phyloP scores from a whole-genome alignment of 2,329 filamentous ascomycete genomes.

The Fusarium clavum region DNA sequence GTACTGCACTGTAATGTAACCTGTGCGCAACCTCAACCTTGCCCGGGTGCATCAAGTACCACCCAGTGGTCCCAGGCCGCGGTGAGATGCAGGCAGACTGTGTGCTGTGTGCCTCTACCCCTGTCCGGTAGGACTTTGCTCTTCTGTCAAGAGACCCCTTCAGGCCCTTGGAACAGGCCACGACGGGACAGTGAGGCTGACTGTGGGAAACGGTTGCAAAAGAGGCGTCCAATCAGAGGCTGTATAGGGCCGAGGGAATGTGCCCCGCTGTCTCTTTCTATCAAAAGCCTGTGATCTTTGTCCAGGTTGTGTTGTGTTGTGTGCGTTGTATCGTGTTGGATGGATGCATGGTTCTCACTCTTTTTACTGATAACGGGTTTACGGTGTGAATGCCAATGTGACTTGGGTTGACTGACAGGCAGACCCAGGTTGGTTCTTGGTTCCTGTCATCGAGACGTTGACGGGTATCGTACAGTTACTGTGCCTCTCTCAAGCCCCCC shows the following conservation, averaged over 20 bases:
- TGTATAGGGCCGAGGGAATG: slow-evolving; percentile 25
- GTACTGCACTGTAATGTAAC: slow-evolving; percentile 9
- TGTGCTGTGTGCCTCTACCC: slow-evolving; percentile 21
- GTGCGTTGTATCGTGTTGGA: slow-evolving; percentile 15
- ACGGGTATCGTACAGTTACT: slow-evolving; percentile 25
- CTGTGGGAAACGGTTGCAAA: slow-evolving; percentile 36
- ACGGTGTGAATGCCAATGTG: slow-evolving; percentile 23
- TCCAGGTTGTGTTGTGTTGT: not conserved
- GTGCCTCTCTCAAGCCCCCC: slow-evolving; percentile 5
- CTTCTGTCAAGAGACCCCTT: slow-evolving; percentile 33
- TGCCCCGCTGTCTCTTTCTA: slow-evolving; percentile 32
- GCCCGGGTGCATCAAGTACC: slow-evolving; percentile 35
- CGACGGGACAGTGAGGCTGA: slow-evolving; percentile 46
- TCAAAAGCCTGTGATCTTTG: slow-evolving; percentile 32
- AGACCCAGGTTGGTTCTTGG: not conserved
- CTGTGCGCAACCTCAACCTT: slow-evolving; percentile 35
- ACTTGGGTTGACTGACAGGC: not conserved
- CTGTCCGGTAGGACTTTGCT: slow-evolving; percentile 29
- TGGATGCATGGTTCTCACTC: slow-evolving; percentile 31
- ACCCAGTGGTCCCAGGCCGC: slow-evolving; percentile 36
- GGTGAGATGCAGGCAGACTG: slow-evolving; percentile 37
- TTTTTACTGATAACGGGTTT: slow-evolving; percentile 23
- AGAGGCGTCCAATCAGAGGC: slow-evolving; percentile 41
- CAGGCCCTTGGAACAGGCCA: slow-evolving; percentile 29
- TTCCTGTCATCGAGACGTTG: slow-evolving; percentile 19